phyloP scores from a whole-genome alignment of 306 rosid genomes.

The Trifolium subterraneum region DNA sequence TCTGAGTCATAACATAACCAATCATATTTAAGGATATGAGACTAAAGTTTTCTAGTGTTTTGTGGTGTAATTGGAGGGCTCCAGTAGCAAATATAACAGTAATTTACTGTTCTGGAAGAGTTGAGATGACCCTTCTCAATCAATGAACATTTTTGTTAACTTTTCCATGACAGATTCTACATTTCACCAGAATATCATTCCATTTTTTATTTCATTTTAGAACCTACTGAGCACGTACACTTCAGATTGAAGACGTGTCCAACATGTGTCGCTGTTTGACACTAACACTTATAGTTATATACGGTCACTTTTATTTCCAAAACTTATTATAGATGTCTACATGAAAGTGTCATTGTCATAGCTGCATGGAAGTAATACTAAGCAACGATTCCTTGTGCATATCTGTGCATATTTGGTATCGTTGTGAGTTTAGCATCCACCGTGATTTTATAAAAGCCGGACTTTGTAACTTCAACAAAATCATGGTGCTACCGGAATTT shows the following conservation, averaged over 20 bases:
- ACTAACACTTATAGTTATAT: neutral
- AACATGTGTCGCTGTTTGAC: neutral
- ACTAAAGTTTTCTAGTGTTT: constrained; percentile 8
- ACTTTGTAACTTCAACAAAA: too few species aligned
- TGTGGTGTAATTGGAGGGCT: constrained; percentile 15
- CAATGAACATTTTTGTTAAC: constrained; percentile 11
- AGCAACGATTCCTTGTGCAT: neutral
- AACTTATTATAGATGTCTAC: neutral
- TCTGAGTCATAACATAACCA: constrained; percentile 52
- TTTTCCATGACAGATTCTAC: constrained; percentile 27
- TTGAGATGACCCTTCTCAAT: constrained; percentile 10
- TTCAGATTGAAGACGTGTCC: too few species aligned
- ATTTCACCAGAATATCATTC: constrained; percentile 1
- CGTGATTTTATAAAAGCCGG: too few species aligned
- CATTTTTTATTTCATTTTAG: neutral
- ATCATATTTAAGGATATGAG: constrained; percentile 12
- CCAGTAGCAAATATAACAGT: neutral
- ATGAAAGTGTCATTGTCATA: neutral
- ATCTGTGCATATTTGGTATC: too few species aligned
- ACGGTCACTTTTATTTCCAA: neutral
- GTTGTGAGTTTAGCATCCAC: too few species aligned
- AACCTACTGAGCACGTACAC: too few species aligned
- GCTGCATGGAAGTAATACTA: too few species aligned
- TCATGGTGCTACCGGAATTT: too few species aligned
- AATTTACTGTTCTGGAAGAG: constrained; percentile 14